Evolutionary conservation across 129 eudicot species (phyloP).

Genomic region (Cynara cardunculus): DNA sequence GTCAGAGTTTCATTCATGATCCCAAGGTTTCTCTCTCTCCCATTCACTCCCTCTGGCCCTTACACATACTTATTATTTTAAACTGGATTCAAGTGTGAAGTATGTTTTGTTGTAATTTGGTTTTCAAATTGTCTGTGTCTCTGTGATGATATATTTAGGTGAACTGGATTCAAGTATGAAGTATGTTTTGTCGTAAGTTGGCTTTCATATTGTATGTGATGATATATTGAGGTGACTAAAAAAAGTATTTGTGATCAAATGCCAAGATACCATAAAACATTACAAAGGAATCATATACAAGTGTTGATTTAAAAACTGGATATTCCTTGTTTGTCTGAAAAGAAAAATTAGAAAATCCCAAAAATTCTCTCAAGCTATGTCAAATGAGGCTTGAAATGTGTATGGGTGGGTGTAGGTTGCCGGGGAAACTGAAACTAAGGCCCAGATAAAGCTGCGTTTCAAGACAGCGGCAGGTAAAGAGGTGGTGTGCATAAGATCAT

Average conservation of each 20-base stretch:
- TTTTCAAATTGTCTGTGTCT: not conserved
- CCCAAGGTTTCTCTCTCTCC: slow-evolving; percentile 54
- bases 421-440: slow-evolving; percentile 97
- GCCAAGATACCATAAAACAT: not conserved
- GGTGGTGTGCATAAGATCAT: slow-evolving; percentile 94
- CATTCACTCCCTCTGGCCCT: not conserved
- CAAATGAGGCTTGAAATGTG: not conserved
- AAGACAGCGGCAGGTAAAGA: slow-evolving; percentile 96
- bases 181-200: not conserved
- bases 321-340: slow-evolving; percentile 1
- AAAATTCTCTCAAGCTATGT: not conserved
- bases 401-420: slow-evolving; percentile 63
- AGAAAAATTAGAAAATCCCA: not conserved
- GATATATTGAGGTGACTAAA: not conserved
- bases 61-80: not conserved
- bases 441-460: slow-evolving; percentile 84
- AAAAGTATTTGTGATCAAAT: not conserved
- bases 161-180: not conserved
- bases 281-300: not conserved
- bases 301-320: not conserved
- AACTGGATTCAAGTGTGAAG: not conserved
- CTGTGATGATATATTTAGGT: not conserved
- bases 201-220: too few species aligned
- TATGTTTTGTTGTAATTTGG: too few species aligned
- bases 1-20: slow-evolving; percentile 94